Base-by-base conservation (phyloP, 2,329 filamentous ascomycete species). In the Apiospora phragmitis region DNA sequence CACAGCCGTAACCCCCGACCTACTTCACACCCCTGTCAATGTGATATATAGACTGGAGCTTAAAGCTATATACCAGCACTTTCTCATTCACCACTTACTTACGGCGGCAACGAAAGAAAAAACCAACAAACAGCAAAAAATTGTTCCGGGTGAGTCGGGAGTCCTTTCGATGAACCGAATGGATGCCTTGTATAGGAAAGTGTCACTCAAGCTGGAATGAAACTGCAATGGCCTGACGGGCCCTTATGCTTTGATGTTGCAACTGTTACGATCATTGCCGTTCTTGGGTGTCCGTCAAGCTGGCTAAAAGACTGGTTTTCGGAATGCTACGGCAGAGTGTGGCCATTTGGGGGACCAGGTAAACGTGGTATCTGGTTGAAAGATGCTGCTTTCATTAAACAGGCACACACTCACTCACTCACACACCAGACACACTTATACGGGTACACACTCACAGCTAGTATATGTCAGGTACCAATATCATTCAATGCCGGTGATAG, bases 321-420 rank as follows among this genome's bases (percentile, higher is more conserved):
- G 29, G 51, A 59, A 59, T 59, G 51, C 51, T 21, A 59, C 51
- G 7, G 32, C 26, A 18, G 11, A 4, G 29, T 35, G 51, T 59
- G 29, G 51, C 29, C 38, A 41, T 41, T 41, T 41, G 26, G 49
- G 49, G 16, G 26, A 62, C 55, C 55, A 62, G 55, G 55, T 62
- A 62, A 38, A 62, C 55, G 32, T 62, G 29, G 51, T 59, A 59
- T 59, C 11, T 59, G 29, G 51, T 35, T 35, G 16, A 38, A n/a
- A 62, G 55, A 62, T 62, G 32, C 18, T 62, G 55, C 55, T 38
- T 38, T 62, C 55, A 62, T 62, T 38, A 62, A 62, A 38, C 55
- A 38, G n/a, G 12, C 47, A 26, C 8, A 26, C 47, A 49, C n/a
- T 14, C 47, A 26, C 47, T 2, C 9, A n/a, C 43, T 21, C 11